Evolutionary conservation across 108 stramenopile species (phyloP).

Genomic region (Cyclotella sp.): DNA sequence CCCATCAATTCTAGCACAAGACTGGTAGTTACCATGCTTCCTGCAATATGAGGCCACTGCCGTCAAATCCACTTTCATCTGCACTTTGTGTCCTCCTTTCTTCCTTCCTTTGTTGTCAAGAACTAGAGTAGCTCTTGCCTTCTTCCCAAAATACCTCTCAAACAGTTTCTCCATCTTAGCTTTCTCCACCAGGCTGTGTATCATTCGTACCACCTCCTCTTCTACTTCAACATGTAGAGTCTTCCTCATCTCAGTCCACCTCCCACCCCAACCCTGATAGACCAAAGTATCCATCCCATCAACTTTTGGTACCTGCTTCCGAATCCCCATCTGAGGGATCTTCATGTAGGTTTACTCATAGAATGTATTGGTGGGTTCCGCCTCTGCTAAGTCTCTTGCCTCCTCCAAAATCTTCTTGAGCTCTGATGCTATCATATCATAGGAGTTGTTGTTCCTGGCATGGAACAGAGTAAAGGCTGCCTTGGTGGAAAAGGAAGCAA

Average conservation of each 20-base stretch:
- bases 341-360: neutral
- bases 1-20: neutral
- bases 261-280: neutral
- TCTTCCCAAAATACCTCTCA: neutral
- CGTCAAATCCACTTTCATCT: neutral
- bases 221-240: neutral
- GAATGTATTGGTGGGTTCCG: neutral
- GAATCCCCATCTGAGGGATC: neutral
- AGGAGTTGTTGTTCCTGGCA: neutral
- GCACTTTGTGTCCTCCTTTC: neutral
- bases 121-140: neutral
- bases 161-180: neutral
- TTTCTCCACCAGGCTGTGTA: neutral
- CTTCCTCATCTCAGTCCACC: neutral
- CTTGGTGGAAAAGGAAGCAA: neutral
- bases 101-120: neutral
- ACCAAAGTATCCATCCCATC: neutral
- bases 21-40: conserved; percentile 6
- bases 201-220: neutral
- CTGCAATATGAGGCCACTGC: neutral
- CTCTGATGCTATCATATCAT: neutral
- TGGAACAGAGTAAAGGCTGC: neutral
- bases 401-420: neutral
- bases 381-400: neutral
- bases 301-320: neutral